Base-by-base conservation (phyloP, 192 early-diverging fungal species). In the Helicostylum pulchrum region DNA sequence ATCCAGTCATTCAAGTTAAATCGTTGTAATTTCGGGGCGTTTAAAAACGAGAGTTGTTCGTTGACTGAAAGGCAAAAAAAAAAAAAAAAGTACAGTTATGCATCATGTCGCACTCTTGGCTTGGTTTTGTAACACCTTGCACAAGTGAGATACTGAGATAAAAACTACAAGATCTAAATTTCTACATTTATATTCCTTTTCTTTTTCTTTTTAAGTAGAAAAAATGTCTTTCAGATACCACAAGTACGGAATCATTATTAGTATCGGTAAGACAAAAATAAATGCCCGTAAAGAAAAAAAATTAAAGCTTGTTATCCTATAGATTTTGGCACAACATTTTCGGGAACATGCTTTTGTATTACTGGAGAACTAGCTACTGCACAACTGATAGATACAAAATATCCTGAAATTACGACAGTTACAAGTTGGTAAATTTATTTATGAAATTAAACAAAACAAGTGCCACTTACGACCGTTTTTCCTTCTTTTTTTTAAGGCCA, bases 321-420 rank as follows among this genome's bases (percentile, higher is more conserved):
- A 59, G 57, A 59, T 59, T 59, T 59, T 20, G 57, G 57, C 19
- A 59, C 57, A 45, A 59, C 57, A 14, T 59, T 23, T 26, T 59
- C 57, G 17, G 57, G 57, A 59, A 59, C 42, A 20, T 59, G 57
- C 14, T 59, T 45, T 45, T 14, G 42, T 3, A 7, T 26, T 10
- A 59, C 36, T 11, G 4, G 9, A 26, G 39, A 44, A 6, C 14
- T 45, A 59, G 23, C 39, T 20, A 21, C 32, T 11, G 11, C 14
- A 19, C 31, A 54, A n/a, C 0, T 31, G 4, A 54, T 14, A 34
- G 23, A 34, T 11, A 34, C 12, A 4, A 36, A 12, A 4, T 26
- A 55, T 55, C 30, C 32, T 7, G 42, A 23, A 1, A 21, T 45
- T 59, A 45, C 26, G 2, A 11, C 42, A 21, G 43, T 45, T 26